Base-by-base conservation (phyloP, 2,329 filamentous ascomycete species). In the Corinectria fuckeliana region DNA sequence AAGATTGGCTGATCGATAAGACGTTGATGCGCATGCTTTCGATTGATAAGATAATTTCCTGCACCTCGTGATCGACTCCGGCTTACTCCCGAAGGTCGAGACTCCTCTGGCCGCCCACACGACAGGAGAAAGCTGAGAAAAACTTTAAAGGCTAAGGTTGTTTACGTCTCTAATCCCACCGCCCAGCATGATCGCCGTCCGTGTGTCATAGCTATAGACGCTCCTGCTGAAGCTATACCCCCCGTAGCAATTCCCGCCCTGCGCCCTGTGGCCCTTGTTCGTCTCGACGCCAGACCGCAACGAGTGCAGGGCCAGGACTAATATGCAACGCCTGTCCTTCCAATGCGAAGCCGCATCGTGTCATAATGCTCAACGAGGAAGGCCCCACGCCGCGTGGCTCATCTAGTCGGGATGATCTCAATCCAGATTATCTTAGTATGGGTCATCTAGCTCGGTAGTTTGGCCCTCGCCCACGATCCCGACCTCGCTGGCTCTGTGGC, bases 1-100 rank as follows among this genome's bases (percentile, higher is more conserved):
- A 62, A 62, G 56, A 55, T 58, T 38, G 42, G 21, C 32, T 57
- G 62, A 64, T 64, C 42, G 61, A 64, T 63, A 62, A 63, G 61
- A 60, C 58, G 13, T 25, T 42, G 44, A 50, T 34, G 16, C 11
- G 44, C 34, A 38, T 45, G 20, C 11, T 42, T 32, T 4, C 30
- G 50, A 61, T 61, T 62, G 58, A 60, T 67, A 63, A 61, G 62
- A 59, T 63, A 25, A 3, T 18, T 30, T 48, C 50, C 11, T 21
- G 4, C 21, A 20, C 56, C 26, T 32, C 38, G 41, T 38, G 48
- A 47, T 41, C 45, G 30, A 30, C 25, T 28, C 42, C 13, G 11
- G 8, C 11, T 45, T 10, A 5, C 23, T 26, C 42, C 42, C 25
- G 14, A 28, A 18, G 42, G 42, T 10, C 42, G n/a, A 13, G 25